Base-by-base conservation (phyloP, 352 stramenopile genomes). In the Phytopythium oedochilum region DNA sequence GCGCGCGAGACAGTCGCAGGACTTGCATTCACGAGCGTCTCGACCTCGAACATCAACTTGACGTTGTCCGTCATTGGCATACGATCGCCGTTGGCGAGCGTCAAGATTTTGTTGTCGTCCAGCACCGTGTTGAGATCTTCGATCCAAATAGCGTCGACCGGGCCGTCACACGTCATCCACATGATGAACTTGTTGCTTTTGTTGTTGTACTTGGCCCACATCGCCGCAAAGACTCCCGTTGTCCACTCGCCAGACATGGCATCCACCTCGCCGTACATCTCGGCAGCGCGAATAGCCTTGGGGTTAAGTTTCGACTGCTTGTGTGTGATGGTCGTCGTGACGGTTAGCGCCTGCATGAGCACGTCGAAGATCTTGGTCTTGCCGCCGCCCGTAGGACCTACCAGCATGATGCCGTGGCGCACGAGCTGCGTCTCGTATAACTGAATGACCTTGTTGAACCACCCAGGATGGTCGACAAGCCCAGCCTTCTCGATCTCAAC, bases 201-300 rank as follows among this genome's bases (percentile, higher is more conserved):
- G 63, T 98, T 98, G 74, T 99, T 99, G 79, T 95, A 98, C 61
- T 99, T 99, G 26, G 89, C 92, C 96, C 96, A 99, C 81, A 99
- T 99, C 2, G 96, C 95, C 2, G 97, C 96, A 70, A 99, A 99
- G 29, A 99, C 94, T 10, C 94, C 94, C 0, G 92, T 98, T 17
- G 93, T 99, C 97, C 97, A 99, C 65, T 99, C 97, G 39, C 96
- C 96, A 23, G 83, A 97, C 68, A 98, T 83, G 0, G 92, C 80
- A 60, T 99, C 96, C 6, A 98, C 95, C 73, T 99, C 96, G 31
- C 97, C 97, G 58, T 99, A 99, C 95, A 99, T 98, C 72, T 99
- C 96, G 18, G 96, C 94, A 1, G 94, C 94, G 22, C 93, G 88
- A 59, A 99, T 99, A 0, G 97, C 92, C 73, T 99, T 99, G 0